A percentile compares a stretch with the other conserved stretches of the same genome.
phyloP scores from a whole-genome alignment of 441 rosid species.

The Euphorbia celastroides region DNA sequence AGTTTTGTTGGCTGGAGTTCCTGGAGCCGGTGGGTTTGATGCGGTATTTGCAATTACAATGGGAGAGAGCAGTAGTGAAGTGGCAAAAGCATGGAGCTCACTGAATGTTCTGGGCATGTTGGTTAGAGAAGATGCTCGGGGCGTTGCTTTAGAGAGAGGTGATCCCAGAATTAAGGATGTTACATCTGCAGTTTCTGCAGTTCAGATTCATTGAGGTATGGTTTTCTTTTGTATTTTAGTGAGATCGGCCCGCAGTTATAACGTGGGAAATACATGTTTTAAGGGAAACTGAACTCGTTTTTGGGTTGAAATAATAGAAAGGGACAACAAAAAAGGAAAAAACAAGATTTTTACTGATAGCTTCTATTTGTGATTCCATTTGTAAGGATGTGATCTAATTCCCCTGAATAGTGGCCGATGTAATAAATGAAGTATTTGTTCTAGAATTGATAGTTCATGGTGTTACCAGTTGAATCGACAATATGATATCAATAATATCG shows the following conservation, averaged over 20 bases:
- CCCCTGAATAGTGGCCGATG: background rate
- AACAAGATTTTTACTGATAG: background rate
- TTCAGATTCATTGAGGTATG: conserved; percentile 38
- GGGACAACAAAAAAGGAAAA: background rate
- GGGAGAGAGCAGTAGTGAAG: conserved; percentile 54
- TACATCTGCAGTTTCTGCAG: conserved; percentile 50
- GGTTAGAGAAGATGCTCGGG: conserved; percentile 86
- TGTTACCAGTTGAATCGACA: too few species aligned
- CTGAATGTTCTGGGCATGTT: conserved; percentile 69
- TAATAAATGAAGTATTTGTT: background rate
- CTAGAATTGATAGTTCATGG: too few species aligned
- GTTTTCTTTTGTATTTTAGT: conserved; percentile 17
- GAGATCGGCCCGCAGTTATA: conserved; percentile 18
- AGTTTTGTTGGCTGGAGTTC: conserved; percentile 86
- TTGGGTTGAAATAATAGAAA: conserved; percentile 10
- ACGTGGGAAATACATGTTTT: conserved; percentile 23
- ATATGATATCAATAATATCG: too few species aligned
- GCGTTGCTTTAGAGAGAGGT: conserved; percentile 67
- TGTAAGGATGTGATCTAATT: background rate
- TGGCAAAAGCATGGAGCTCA: conserved; percentile 68
- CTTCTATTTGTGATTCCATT: background rate
- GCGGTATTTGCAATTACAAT: conserved; percentile 77
- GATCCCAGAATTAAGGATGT: conserved; percentile 65
- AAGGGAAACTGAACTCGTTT: conserved; percentile 6
- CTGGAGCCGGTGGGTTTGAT: conserved; percentile 98